These are phyloP conservation scores for Apiospora hydei DNA, from an alignment of 2,329 filamentous ascomycete genomes.

Conservation along the genomic window DNA sequence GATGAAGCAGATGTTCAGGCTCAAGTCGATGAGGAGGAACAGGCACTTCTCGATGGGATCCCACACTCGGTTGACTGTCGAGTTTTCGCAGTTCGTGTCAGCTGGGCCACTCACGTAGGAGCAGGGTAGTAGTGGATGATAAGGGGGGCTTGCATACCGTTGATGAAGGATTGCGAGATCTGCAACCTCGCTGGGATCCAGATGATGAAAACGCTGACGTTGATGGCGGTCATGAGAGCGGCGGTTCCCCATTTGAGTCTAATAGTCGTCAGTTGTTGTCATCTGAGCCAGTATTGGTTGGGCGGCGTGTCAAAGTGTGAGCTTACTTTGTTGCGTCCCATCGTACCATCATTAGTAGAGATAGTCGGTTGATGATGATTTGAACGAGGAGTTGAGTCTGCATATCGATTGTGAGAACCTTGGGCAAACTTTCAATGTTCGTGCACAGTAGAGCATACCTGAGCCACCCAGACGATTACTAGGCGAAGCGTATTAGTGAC, in stretches of 20 bases:
- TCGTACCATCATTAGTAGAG: slow-evolving; percentile 47
- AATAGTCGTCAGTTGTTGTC: slow-evolving; percentile 29
- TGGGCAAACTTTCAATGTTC: fast-evolving
- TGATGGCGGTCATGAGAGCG: slow-evolving; percentile 48
- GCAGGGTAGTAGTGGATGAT: neutral
- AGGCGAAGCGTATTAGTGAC: neutral
- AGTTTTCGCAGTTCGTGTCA: neutral
- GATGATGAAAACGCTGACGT: slow-evolving; percentile 52
- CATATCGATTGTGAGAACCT: neutral
- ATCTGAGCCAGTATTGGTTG: neutral
- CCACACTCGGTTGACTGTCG: slow-evolving; percentile 49
- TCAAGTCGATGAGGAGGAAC: slow-evolving; percentile 49
- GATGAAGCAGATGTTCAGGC: slow-evolving; percentile 52
- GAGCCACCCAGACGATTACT: slow-evolving; percentile 30
- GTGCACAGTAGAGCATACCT: slow-evolving; percentile 23
- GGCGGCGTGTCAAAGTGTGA: no score
- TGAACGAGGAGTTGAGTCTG: slow-evolving; percentile 51
- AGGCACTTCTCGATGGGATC: slow-evolving; percentile 53
- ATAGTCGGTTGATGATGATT: slow-evolving; percentile 54
- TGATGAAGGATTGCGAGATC: slow-evolving; percentile 42
- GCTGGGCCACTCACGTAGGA: neutral
- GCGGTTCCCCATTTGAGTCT: slow-evolving; percentile 50
- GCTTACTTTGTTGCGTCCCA: slow-evolving; percentile 16
- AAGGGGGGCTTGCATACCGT: slow-evolving; percentile 24
- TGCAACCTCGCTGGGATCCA: slow-evolving; percentile 54